Base-by-base conservation (phyloP, 2,329 filamentous ascomycete species). In the Aspergillus awamori region DNA sequence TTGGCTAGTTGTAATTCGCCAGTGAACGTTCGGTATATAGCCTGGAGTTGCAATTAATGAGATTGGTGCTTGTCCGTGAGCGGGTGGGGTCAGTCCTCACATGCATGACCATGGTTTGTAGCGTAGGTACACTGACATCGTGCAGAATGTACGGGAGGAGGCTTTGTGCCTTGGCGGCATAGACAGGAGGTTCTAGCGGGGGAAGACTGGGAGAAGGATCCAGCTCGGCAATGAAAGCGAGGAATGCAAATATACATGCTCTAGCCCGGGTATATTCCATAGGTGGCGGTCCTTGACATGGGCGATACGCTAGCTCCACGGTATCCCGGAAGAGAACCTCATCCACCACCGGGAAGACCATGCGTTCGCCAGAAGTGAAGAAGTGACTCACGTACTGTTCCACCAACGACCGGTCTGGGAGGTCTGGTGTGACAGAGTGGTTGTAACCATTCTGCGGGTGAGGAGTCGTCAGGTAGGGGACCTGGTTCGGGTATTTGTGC, bases 1-100 rank as follows among this genome's bases (percentile, higher is more conserved):
- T 56, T 56, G 39, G 53, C 53, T 5, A 45, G 13, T 56, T 47
- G 53, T 2, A 56, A 39, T 47, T 56, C 39, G 3, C 53, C 53
- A 13, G 53, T 33, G 53, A 56, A 56, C 7, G 43, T 45, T 13
- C 53, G 53, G n/a, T 56, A 45, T 17, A 43, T 43, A 8, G 53
- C 30, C 53, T 56, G 8, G 8, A 5, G 2, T 13, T 13, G 10
- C 20, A 11, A 13, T n/a, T 5, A 8, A 13, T 11, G 17, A 13
- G 17, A 26, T 36, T 13, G 10, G 6, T 22, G n/a, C 5, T 15
- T 24, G 1, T 6, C n/a, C n/a, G 8, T 41, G 5, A 1, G 5
- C 22, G 7, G 33, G 15, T 30, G 5, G 26, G 20, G 11, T 15
- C 17, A 22, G 30, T 22, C 8, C 53, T 47, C 13, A 56, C 53